Base-by-base conservation (phyloP, 2,329 filamentous ascomycete species). In the Septoria petroselini region DNA sequence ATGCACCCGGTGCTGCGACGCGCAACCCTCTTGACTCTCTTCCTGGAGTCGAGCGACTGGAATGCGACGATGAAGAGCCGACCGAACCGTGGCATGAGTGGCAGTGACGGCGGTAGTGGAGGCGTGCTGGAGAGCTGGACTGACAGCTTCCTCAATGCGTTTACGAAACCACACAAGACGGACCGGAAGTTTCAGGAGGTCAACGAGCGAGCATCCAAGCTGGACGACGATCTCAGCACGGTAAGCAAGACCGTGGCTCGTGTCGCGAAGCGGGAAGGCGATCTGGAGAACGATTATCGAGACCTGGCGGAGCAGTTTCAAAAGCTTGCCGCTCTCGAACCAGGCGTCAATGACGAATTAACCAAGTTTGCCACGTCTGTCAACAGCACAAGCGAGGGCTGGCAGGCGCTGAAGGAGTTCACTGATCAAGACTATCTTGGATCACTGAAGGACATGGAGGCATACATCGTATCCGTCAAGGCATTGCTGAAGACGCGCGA, bases 361-460 rank as follows among this genome's bases (percentile, higher is more conserved):
- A 89, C 90, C 44, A 86, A 86, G 12, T 98, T 98, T 65, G 88
- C 91, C 0, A 83, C 85, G 5, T 89, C 86, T 18, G 83, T 96
- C 25, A 88, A 95, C 62, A 86, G 93, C 62, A 91, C 87, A 0
- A 85, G 86, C 7, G 74, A 83, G 1, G 88, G 88, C 3, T 80
- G 95, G 63, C 87, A 83, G 63, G 76, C 73, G n/a, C 78, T 98
- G 52, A 88, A 89, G 65, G 91, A 97, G 54, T 80, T 90, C 63
- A 97, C 91, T 0, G 93, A 98, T 66, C 90, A 95, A 63, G 90
- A 96, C 70, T 98, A 98, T 67, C 82, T 98, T 1, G 88, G 89
- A 59, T 91, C 86, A 48, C 77, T 98, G 45, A 83, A 90, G 42
- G 93, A 98, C 71, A 95, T 97, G 91, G 88, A 94, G 62, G 86